A percentile compares a stretch with the other conserved stretches of the same genome.
These are phyloP conservation scores for Croton laevigatus DNA, from an alignment of 441 rosid genomes.

Conservation along the genomic window DNA sequence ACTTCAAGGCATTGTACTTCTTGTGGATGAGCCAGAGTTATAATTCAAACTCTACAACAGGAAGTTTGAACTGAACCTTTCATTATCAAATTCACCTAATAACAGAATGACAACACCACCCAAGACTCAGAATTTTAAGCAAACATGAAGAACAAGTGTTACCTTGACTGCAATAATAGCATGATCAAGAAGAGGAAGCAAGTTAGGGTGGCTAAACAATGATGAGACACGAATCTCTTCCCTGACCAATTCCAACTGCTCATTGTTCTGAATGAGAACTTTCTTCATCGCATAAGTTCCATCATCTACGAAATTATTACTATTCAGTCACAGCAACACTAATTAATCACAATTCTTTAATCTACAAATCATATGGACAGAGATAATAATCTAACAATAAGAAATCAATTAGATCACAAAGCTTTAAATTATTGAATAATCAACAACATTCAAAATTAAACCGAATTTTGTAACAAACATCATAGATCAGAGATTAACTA, in stretches of 20 bases:
- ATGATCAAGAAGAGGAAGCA: conserved; percentile 98
- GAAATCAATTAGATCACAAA: conserved; percentile 9
- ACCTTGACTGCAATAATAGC: conserved; percentile 94
- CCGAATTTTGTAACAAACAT: neutral
- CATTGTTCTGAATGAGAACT: conserved; percentile 87
- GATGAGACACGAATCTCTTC: conserved; percentile 98
- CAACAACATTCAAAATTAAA: neutral
- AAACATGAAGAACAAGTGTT: neutral
- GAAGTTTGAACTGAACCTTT: neutral
- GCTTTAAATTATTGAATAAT: neutral
- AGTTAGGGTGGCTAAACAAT: conserved; percentile 75
- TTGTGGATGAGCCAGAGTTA: neutral
- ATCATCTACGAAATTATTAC: conserved; percentile 51
- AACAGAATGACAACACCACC: neutral
- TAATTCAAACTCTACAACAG: neutral
- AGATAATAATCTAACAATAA: neutral
- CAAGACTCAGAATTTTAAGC: neutral
- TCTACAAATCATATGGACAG: neutral
- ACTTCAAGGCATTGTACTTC: neutral
- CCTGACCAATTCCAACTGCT: conserved; percentile 87
- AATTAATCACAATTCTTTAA: neutral
- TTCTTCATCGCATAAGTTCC: conserved; percentile 98
- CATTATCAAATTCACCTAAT: neutral
- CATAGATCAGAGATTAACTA: neutral
- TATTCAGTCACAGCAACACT: neutral